Evolutionary conservation across 805 yeast genomes (phyloP).

Genomic region (Wickerhamomyces mucosus): DNA sequence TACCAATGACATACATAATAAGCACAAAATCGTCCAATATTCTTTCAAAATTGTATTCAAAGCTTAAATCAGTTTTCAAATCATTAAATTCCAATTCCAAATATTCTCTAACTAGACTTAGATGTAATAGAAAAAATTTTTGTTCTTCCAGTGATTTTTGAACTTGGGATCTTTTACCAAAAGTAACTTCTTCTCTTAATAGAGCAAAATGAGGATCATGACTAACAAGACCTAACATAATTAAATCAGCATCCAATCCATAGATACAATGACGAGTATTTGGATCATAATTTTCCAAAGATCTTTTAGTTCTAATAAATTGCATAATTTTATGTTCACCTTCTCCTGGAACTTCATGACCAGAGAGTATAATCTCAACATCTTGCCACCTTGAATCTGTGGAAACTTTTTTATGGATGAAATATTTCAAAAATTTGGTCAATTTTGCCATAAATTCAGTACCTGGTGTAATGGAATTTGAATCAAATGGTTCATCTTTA

Average conservation of each 20-base stretch:
- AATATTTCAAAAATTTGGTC: constrained; percentile 73
- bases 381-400: constrained; percentile 83
- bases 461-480: constrained; percentile 93
- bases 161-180: constrained; percentile 46
- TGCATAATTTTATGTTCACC: constrained; percentile 98
- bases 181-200: constrained; percentile 89
- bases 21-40: constrained; percentile 87
- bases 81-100: constrained; percentile 76
- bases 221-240: constrained; percentile 82
- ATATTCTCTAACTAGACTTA: constrained; percentile 85
- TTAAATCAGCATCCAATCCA: constrained; percentile 93
- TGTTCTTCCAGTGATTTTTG: constrained; percentile 58
- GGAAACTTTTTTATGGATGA: constrained; percentile 78
- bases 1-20: constrained; percentile 91
- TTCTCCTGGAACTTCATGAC: constrained; percentile 97
- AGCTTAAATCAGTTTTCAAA: constrained; percentile 51
- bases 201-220: constrained; percentile 96
- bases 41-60: constrained; percentile 76
- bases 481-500: constrained; percentile 78
- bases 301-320: constrained; percentile 68
- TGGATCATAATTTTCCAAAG: constrained; percentile 64
- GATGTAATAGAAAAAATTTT: constrained; percentile 72
- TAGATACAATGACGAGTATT: constrained; percentile 89
- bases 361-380: constrained; percentile 69
- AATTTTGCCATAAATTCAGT: constrained; percentile 92